Evolutionary conservation across 2,329 filamentous ascomycete species (phyloP), one percentile per base, ranked within the genome.

Genomic region (Pseudopyricularia cyperi): DNA sequence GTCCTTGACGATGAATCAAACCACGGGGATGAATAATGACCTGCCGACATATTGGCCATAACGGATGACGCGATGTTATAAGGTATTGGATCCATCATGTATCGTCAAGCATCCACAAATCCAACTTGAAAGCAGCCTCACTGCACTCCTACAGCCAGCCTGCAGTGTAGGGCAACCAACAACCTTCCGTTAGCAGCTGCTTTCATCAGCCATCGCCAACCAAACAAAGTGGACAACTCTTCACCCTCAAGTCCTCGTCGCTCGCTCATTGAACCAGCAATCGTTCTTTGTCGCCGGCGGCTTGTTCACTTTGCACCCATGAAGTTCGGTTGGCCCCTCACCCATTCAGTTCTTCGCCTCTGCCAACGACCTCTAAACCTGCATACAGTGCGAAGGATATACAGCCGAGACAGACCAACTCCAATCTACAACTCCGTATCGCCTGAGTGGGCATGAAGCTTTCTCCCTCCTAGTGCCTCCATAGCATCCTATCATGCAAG

Each of bases 401-500:
- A 4, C 39, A 44, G 12, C 22, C 39, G 19, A 44, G 24, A 44
- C 19, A 19, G 19, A 24, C 22, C 22, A 44, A 24, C 14, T 14
- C 22, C 24, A 17, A 26, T 19, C 39, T 24, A 24, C 39, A 24
- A 24, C 39, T n/a, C n/a, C n/a, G n/a, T 44, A 12, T 44, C 24
- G 39, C 39, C 15, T 12, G 19, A 44, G 19, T 24, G 39, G 39
- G 39, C 22, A 44, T 44, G 39, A 44, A 26, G 39, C 19, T 24
- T 15, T 44, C 24, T 44, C 7, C 8, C 17, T 12, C 39, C 19
- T 44, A 44, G 39, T 26, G 22, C 39, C 17, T 19, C 39, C 24
- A 44, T 19, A 44, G 39, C 39, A 26, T 19, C 39, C 12, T 34
- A 34, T 46, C 57, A 55, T 51, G 24, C 62, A 63, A 61, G 62